Evolutionary conservation across 1,284 basidiomycete genomes (phyloP).

Genomic region (Ceratobasidium theobromae): DNA sequence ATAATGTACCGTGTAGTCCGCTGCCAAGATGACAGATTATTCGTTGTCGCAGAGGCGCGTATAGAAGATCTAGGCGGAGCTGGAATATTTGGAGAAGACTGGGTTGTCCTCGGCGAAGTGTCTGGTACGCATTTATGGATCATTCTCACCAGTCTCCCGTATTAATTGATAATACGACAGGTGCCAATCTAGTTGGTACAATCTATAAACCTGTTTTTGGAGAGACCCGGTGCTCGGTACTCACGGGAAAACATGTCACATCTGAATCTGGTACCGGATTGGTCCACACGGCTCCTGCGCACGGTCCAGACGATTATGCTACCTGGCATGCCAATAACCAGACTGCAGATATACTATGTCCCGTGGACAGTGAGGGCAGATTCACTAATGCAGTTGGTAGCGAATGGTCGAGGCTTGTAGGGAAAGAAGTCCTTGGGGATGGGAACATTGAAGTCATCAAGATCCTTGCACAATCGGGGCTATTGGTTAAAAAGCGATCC

Average conservation of each 20-base stretch:
- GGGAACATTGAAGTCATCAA: constrained; percentile 70
- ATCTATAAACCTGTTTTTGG: constrained; percentile 72
- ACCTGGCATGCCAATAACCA: constrained; percentile 55
- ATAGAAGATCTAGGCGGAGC: constrained; percentile 52
- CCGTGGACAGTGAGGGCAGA: constrained; percentile 80
- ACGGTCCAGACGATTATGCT: constrained; percentile 91
- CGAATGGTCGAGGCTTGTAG: constrained; percentile 52
- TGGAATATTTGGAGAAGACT: constrained; percentile 51
- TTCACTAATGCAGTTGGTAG: constrained; percentile 62
- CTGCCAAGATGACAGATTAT: constrained; percentile 43
- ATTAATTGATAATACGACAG: constrained; percentile 44
- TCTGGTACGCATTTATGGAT: constrained; percentile 47
- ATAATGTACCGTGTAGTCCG: constrained; percentile 71
- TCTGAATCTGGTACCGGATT: constrained; percentile 91
- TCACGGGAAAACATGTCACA: constrained; percentile 70
- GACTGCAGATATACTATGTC: constrained; percentile 53
- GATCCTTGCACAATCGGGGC: constrained; percentile 58
- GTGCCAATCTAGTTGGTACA: constrained; percentile 63
- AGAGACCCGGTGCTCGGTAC: constrained; percentile 53
- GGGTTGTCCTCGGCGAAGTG: constrained; percentile 53
- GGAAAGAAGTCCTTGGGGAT: constrained; percentile 69
- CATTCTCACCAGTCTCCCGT: not conserved
- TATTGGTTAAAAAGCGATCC: constrained; percentile 66
- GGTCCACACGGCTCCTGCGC: constrained; percentile 94
- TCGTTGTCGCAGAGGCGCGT: constrained; percentile 75